These are phyloP conservation scores for Penicillium soppii DNA, from an alignment of 495 filamentous ascomycete species.

Conservation along the genomic window DNA sequence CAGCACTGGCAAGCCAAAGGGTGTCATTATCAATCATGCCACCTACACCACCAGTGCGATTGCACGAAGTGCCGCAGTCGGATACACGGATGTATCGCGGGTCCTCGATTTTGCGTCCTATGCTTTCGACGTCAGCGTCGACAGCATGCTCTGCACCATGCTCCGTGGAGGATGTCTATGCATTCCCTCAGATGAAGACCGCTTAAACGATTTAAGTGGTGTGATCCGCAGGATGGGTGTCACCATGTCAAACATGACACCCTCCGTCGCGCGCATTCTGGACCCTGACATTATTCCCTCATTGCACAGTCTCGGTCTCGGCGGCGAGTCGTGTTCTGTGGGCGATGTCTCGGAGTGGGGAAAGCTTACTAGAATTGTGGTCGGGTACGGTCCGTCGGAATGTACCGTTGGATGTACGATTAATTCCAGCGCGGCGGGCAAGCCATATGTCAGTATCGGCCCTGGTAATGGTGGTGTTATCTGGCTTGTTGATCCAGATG, in stretches of 20 bases:
- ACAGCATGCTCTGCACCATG: not conserved
- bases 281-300: slow-evolving; percentile 13
- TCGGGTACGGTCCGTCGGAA: slow-evolving; percentile 35
- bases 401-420: slow-evolving; percentile 9
- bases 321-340: slow-evolving; percentile 14
- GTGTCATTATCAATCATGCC: slow-evolving; percentile 20
- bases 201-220: slow-evolving; percentile 18
- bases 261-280: slow-evolving; percentile 18
- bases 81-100: not conserved
- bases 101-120: not conserved
- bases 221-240: slow-evolving; percentile 16
- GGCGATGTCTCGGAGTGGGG: not conserved
- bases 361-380: slow-evolving; percentile 11
- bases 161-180: not conserved
- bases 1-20: not conserved
- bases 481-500: slow-evolving; percentile 42
- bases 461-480: slow-evolving; percentile 12
- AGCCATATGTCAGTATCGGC: slow-evolving; percentile 21
- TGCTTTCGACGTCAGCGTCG: not conserved
- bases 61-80: not conserved
- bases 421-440: not conserved
- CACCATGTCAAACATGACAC: slow-evolving; percentile 23
- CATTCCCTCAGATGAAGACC: slow-evolving; percentile 1
- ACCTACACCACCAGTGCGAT: not conserved
- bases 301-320: slow-evolving; percentile 20